These are phyloP conservation scores for Obba rivulosa DNA, from an alignment of 768 basidiomycete genomes.

Conservation along the genomic window DNA sequence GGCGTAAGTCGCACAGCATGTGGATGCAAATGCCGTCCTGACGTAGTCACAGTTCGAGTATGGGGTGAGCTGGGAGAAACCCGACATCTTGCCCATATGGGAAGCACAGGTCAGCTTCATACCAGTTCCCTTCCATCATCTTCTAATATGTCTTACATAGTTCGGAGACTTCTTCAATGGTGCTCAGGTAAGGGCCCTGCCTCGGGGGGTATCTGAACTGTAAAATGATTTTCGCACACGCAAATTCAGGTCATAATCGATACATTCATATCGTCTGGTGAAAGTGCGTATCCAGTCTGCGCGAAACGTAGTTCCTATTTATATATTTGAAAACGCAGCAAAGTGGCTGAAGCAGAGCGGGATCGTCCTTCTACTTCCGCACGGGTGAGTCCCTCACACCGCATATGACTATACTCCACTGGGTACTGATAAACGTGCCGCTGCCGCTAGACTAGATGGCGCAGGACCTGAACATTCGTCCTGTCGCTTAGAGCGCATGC, in stretches of 20 bases:
- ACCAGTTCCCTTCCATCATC: background rate
- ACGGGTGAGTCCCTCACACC: slow-evolving; percentile 40
- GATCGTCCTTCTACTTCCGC: slow-evolving; percentile 79
- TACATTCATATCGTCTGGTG: slow-evolving; percentile 78
- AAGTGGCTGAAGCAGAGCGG: slow-evolving; percentile 95
- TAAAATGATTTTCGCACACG: background rate
- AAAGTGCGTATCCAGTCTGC: slow-evolving; percentile 49
- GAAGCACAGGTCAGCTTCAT: slow-evolving; percentile 67
- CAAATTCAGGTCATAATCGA: slow-evolving; percentile 70
- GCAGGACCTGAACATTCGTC: slow-evolving; percentile 94
- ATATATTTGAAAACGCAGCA: too few species aligned
- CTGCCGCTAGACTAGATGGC: slow-evolving; percentile 52
- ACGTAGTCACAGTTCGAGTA: slow-evolving; percentile 68
- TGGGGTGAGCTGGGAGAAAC: slow-evolving; percentile 85
- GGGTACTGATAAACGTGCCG: background rate
- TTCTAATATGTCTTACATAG: slow-evolving; percentile 26
- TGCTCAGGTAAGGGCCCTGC: slow-evolving; percentile 45
- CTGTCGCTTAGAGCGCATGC: slow-evolving; percentile 79
- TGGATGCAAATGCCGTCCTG: background rate
- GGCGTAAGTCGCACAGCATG: slow-evolving; percentile 49
- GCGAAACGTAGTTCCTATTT: background rate
- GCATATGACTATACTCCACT: background rate
- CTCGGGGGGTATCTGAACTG: background rate
- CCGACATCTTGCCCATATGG: slow-evolving; percentile 81
- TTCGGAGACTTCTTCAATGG: slow-evolving; percentile 96